Evolutionary conservation across 2,329 filamentous ascomycete genomes (phyloP).

Genomic region (Colletotrichum agaves): DNA sequence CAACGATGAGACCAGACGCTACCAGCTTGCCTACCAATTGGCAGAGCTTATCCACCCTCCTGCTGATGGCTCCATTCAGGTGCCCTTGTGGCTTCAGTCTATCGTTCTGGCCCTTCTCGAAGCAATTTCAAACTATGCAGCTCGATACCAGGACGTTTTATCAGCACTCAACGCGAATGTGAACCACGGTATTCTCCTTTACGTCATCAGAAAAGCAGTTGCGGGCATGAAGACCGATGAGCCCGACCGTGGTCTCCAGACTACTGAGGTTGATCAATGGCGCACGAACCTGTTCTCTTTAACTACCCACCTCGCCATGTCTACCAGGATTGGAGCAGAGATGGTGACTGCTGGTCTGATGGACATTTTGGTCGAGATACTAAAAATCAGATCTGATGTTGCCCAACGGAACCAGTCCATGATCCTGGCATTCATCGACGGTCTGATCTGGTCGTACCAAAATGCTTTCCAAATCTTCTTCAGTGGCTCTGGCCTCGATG

Average conservation of each 20-base stretch:
- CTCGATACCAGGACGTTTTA: constrained; percentile 83
- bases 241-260: constrained; percentile 65
- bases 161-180: constrained; percentile 95
- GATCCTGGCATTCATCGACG: constrained; percentile 88
- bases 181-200: constrained; percentile 94
- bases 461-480: constrained; percentile 88
- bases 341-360: constrained; percentile 91
- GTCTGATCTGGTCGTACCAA: constrained; percentile 84
- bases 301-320: constrained; percentile 81
- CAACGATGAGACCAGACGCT: constrained; percentile 85
- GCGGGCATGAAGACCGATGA: constrained; percentile 76
- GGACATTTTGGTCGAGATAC: constrained; percentile 87
- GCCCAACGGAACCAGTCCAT: constrained; percentile 87
- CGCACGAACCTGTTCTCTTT: constrained; percentile 90
- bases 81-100: constrained; percentile 83
- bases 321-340: constrained; percentile 79
- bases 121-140: constrained; percentile 82
- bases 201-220: constrained; percentile 90
- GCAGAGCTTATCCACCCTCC: constrained; percentile 91
- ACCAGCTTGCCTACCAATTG: constrained; percentile 91
- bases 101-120: constrained; percentile 85
- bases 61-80: constrained; percentile 71
- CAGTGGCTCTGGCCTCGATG: constrained; percentile 83
- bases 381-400: constrained; percentile 83
- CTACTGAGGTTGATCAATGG: constrained; percentile 85